These are phyloP conservation scores for Tolypocladium sp. DNA, from an alignment of 2,329 filamentous ascomycete genomes.

Conservation along the genomic window DNA sequence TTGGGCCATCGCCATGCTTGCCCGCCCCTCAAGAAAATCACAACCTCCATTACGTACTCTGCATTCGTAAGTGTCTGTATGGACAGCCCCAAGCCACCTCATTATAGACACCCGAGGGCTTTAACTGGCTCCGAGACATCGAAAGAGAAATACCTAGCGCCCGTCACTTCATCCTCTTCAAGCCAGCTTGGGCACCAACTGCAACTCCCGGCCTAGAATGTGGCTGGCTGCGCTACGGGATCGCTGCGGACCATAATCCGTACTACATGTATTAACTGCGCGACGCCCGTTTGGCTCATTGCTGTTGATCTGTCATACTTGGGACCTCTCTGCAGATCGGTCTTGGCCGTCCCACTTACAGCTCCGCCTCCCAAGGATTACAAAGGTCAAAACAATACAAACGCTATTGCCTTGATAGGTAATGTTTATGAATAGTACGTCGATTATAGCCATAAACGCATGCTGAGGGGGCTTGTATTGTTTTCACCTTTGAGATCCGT, in stretches of 20 bases:
- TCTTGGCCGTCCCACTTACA: too few relatives aligned
- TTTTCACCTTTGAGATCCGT: too few relatives aligned
- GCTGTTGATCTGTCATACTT: neutral
- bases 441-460: too few relatives aligned
- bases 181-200: neutral
- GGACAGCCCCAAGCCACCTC: neutral
- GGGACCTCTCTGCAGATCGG: too few relatives aligned
- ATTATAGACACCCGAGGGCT: neutral
- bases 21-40: neutral
- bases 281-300: neutral
- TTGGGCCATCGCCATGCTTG: neutral
- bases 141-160: neutral
- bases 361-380: too few relatives aligned
- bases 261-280: too few relatives aligned
- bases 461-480: too few relatives aligned
- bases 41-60: too few relatives aligned
- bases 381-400: too few relatives aligned
- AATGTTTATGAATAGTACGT: too few relatives aligned
- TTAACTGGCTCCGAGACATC: neutral
- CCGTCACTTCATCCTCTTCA: neutral
- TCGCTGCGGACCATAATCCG: neutral
- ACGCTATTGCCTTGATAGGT: too few relatives aligned
- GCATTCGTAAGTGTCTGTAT: neutral
- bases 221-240: neutral
- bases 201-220: neutral